Evolutionary conservation across 768 basidiomycete genomes (phyloP).

Genomic region (Chalciporus piperatus): DNA sequence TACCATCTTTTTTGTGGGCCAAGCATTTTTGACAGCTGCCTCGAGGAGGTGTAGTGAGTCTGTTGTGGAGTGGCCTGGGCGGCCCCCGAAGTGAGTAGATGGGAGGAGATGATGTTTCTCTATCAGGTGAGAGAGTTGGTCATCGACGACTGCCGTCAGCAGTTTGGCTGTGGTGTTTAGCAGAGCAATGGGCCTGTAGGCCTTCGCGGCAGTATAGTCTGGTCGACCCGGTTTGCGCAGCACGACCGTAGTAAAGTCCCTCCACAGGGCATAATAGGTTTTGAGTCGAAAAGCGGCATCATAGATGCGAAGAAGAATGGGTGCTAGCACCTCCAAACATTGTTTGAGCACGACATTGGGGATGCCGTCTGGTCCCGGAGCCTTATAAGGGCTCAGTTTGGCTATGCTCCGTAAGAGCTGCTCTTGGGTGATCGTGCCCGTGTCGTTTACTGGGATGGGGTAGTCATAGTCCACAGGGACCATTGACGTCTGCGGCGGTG

Average conservation of each 20-base stretch:
- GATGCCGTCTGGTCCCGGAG: conserved; percentile 25
- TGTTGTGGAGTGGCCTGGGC: too few relatives aligned
- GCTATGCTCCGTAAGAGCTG: conserved; percentile 6
- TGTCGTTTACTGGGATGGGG: not conserved
- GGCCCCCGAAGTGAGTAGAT: conserved; percentile 6
- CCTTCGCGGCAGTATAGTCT: conserved; percentile 23
- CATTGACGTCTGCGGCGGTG: not conserved
- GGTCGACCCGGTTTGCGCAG: conserved; percentile 36
- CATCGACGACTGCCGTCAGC: not conserved
- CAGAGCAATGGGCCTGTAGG: not conserved
- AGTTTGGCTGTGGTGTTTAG: conserved; percentile 7
- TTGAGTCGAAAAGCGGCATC: conserved; percentile 5
- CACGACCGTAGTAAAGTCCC: conserved; percentile 26
- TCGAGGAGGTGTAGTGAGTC: too few relatives aligned
- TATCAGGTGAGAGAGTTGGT: not conserved
- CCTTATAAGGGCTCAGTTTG: conserved; percentile 14
- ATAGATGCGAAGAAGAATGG: conserved; percentile 6
- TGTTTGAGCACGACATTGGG: conserved; percentile 20
- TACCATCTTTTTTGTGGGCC: too few relatives aligned
- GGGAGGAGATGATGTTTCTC: not conserved
- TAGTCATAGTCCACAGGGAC: not conserved
- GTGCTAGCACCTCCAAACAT: conserved; percentile 6
- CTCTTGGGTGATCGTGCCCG: conserved; percentile 2
- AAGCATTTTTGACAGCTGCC: too few relatives aligned
- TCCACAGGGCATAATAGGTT: conserved; percentile 17